phyloP scores from a whole-genome alignment of 805 yeast genomes.

The Candida namnaoensis region DNA sequence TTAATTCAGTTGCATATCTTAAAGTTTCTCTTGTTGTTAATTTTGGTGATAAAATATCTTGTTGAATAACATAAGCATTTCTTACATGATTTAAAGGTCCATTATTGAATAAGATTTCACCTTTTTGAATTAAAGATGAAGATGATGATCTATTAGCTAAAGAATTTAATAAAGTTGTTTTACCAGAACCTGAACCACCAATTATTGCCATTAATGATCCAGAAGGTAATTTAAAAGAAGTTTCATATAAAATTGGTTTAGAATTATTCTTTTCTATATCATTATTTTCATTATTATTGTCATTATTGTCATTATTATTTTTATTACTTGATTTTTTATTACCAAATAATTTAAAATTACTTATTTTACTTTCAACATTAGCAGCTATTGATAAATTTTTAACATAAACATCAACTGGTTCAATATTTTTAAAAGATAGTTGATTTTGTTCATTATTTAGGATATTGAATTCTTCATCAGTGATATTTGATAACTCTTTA shows the following conservation, averaged over 20 bases:
- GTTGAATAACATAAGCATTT: conserved; percentile 64
- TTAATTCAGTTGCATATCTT: conserved; percentile 61
- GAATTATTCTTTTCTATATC: neutral
- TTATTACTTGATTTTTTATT: neutral
- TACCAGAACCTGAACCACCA: conserved; percentile 89
- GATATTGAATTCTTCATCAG: neutral
- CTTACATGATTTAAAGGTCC: conserved; percentile 11
- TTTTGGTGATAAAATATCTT: conserved; percentile 64
- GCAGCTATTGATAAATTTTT: conserved; percentile 9
- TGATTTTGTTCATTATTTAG: neutral
- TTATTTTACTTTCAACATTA: neutral
- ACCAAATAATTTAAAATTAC: neutral
- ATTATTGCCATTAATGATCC: conserved; percentile 72
- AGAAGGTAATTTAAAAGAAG: conserved; percentile 55
- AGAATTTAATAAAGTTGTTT: conserved; percentile 70
- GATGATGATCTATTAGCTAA: conserved; percentile 43
- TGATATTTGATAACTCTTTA: too few relatives aligned
- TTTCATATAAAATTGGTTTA: conserved; percentile 12
- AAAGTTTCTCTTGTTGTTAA: conserved; percentile 71
- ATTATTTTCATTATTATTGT: neutral
- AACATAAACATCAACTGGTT: conserved; percentile 8
- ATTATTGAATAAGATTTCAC: conserved; percentile 29
- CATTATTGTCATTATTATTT: neutral
- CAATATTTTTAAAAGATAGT: conserved; percentile 8
- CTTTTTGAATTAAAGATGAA: conserved; percentile 30